Base-by-base conservation (phyloP, 164 flowering plant species). In the Magnolia kwangsiensis region DNA sequence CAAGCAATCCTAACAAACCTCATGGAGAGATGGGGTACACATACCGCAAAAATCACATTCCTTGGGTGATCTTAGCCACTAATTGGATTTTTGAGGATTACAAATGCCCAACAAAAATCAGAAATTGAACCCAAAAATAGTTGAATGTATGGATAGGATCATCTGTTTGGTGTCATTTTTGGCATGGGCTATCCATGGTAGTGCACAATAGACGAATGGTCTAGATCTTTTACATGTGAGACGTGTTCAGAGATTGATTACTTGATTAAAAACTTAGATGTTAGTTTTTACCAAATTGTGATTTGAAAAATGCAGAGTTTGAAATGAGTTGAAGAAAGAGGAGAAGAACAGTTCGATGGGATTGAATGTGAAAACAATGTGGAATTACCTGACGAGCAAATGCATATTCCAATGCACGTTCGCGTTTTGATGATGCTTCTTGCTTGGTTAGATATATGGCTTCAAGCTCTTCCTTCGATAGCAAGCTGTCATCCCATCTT, bases 401-500 rank as follows among this genome's bases (percentile, higher is more conserved):
- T 51, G 84, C 73, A 81, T 92, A 91, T 81, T 86, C 90, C 67
- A 76, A 85, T 21, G 86, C 82, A 27, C 89, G 72, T 72, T 89
- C 90, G 78, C 91, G 83, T 83, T 78, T 90, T 37, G 80, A 68
- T 50, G 77, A 73, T 66, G 94, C 90, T 72, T 81, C 87, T 78
- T 78, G 86, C 84, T 84, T 89, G 82, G 83, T 87, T 50, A 85
- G 16, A 63, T 65, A 74, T 72, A 81, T 67, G n/a, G 85, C 80
- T 50, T 87, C 87, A 10, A 71, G 81, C 45, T 85, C 88, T 78
- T 89, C 87, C 79, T 87, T 88, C 65, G 92, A 75, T 66, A 85
- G 58, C 18, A 79, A 51, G 65, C 91, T 88, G n/a, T 82, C 85
- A 74, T 89, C 91, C 94, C 89, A 84, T 84, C 86, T 80, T 37